phyloP scores from a whole-genome alignment of 176 grass and related monocot species.

The maize (Zea mays) region DNA sequence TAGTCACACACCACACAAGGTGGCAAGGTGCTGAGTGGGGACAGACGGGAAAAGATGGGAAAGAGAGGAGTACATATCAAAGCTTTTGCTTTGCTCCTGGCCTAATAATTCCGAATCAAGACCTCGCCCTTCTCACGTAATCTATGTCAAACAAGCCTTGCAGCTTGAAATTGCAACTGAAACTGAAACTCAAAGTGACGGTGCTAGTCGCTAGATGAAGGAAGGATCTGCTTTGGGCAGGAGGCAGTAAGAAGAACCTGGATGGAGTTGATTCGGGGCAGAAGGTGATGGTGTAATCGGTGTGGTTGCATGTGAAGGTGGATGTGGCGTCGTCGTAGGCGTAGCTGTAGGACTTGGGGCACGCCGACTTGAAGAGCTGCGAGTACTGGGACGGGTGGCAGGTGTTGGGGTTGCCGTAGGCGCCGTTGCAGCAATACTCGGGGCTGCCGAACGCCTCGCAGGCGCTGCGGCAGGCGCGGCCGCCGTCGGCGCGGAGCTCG shows the following conservation, averaged over 20 bases:
- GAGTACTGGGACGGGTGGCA: slow-evolving; percentile 90
- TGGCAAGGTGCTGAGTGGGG: slow-evolving; percentile 22
- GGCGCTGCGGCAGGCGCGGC: slow-evolving; percentile 69
- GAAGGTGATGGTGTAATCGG: slow-evolving; percentile 90
- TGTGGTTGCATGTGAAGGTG: slow-evolving; percentile 85
- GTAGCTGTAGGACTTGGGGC: slow-evolving; percentile 88
- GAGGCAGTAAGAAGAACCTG: slow-evolving; percentile 10
- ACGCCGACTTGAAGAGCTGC: slow-evolving; percentile 90
- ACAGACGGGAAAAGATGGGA: slow-evolving; percentile 39
- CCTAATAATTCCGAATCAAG: slow-evolving; percentile 32
- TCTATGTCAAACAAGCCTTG: neutral
- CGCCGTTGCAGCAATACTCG: slow-evolving; percentile 93
- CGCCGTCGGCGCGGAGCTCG: slow-evolving; percentile 60
- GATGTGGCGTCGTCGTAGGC: slow-evolving; percentile 94
- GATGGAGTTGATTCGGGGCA: slow-evolving; percentile 59
- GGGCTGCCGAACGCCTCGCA: slow-evolving; percentile 77
- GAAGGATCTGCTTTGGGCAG: neutral
- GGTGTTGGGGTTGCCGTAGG: slow-evolving; percentile 64
- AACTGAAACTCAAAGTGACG: neutral
- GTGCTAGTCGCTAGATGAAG: neutral
- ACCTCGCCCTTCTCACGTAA: neutral
- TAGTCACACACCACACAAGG: slow-evolving; percentile 48
- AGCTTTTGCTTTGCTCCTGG: slow-evolving; percentile 41
- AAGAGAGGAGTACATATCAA: slow-evolving; percentile 39
- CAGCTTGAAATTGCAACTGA: neutral